Percentiles rank a stretch among this genome's conserved stretches.
Evolutionary conservation across 257 asterid species (phyloP).

Genomic region (Nicotiana noctiflora): DNA sequence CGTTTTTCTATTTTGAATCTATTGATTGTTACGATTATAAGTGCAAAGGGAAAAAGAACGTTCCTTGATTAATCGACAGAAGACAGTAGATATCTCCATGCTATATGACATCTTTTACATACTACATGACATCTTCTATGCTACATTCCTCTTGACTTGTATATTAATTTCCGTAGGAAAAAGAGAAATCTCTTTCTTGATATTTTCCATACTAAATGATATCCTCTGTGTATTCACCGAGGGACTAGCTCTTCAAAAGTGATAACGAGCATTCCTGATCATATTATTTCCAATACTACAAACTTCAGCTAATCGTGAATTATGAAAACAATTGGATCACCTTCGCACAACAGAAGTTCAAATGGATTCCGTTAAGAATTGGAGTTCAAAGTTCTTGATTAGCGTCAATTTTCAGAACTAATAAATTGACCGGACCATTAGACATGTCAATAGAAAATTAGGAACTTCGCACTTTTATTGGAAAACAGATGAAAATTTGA

Average conservation of each 20-base stretch:
- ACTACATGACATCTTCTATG: not conserved
- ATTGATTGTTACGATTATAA: not conserved
- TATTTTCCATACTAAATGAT: not conserved
- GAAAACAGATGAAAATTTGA: slow-evolving; percentile 2
- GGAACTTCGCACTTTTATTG: not conserved
- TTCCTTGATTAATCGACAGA: not conserved
- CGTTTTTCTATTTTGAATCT: not conserved
- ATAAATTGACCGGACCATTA: not conserved
- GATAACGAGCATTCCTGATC: not conserved
- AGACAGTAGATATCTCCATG: not conserved
- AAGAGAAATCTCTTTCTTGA: not conserved
- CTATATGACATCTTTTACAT: not conserved
- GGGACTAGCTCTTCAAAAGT: not conserved
- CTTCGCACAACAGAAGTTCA: not conserved
- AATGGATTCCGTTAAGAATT: not conserved
- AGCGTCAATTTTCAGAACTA: not conserved
- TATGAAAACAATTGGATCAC: not conserved
- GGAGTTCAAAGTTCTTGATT: not conserved
- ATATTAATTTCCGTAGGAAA: not conserved
- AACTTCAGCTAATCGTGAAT: not conserved
- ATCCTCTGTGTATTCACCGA: not conserved
- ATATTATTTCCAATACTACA: not conserved
- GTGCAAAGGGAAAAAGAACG: not conserved
- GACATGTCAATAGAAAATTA: not conserved
- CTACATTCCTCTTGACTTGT: not conserved